Percentiles rank a stretch among this genome's conserved stretches.
These are phyloP conservation scores for Beta vulgaris DNA, from an alignment of 148 eudicot species.

Conservation along the genomic window DNA sequence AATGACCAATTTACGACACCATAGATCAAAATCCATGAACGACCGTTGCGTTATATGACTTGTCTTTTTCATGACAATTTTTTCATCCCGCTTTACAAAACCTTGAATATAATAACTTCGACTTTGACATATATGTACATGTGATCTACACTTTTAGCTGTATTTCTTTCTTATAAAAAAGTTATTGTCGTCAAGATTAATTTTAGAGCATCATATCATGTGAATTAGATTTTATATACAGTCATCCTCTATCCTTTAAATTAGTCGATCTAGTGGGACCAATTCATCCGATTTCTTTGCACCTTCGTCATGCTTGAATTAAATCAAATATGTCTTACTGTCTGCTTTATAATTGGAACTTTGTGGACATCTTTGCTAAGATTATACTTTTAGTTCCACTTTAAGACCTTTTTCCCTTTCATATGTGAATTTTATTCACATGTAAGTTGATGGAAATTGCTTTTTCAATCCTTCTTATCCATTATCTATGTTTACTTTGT, in stretches of 20 bases:
- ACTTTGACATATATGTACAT: slow-evolving; percentile 9
- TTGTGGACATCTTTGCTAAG: neutral
- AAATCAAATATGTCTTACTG: neutral
- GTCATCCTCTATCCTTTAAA: neutral
- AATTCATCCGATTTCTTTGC: slow-evolving; percentile 12
- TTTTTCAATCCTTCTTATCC: slow-evolving; percentile 1
- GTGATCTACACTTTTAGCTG: neutral
- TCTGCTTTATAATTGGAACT: slow-evolving; percentile 6
- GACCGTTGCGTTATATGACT: neutral
- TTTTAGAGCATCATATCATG: slow-evolving; percentile 4
- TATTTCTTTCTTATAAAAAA: neutral
- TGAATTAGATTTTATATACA: neutral
- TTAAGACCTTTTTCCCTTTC: neutral
- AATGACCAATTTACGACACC: neutral
- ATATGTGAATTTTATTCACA: slow-evolving; percentile 4
- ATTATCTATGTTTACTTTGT: neutral
- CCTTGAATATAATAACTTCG: neutral
- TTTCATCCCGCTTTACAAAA: neutral
- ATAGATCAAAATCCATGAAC: neutral
- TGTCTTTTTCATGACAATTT: slow-evolving; percentile 14
- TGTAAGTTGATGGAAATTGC: neutral
- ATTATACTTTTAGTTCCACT: neutral
- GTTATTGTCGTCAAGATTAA: neutral
- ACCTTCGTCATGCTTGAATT: slow-evolving; percentile 15
- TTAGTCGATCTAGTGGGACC: neutral